Base-by-base conservation (phyloP, 352 stramenopile species). In the Phytopythium boreale region DNA sequence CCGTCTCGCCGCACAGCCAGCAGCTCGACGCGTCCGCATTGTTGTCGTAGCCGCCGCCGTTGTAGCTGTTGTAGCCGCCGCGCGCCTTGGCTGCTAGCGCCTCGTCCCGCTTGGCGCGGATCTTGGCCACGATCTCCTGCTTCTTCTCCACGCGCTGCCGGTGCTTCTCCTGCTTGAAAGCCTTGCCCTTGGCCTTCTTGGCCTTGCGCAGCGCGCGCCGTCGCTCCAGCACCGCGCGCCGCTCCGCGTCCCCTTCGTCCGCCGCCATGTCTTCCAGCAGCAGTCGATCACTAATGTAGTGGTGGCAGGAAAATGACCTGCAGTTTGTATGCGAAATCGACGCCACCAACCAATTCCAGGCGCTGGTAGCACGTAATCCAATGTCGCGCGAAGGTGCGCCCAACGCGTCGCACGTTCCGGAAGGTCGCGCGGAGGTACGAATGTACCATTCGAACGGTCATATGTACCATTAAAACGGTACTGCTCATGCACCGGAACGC, bases 201-300 rank as follows among this genome's bases (percentile, higher is more conserved):
- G 79, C 86, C 66, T 90, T 92, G 67, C 83, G 83, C 69, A 90
- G 79, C 71, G 84, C 80, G 27, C 86, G 83, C 55, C 86, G 83
- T 55, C 70, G 78, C 69, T 72, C 71, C 49, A 87, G 67, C 20
- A 87, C 69, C 59, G 58, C 56, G 56, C 69, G 62, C 39, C 77
- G 77, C 61, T 84, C 77, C 26, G 66, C 63, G n/a, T 44, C 68
- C 26, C 19, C 20, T 27, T 59, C 41, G n/a, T 66, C 61, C 52
- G 36, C 50, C 39, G 17, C 52, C 27, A 37, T 8, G n/a, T n/a
- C n/a, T n/a, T n/a, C n/a, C n/a, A n/a, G n/a, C n/a, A n/a, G n/a
- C n/a, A n/a, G n/a, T n/a, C n/a, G n/a, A n/a, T n/a, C n/a, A n/a
- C n/a, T n/a, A n/a, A n/a, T n/a, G n/a, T n/a, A n/a, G 31, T 31